Percentiles rank a stretch among this genome's conserved stretches.
Evolutionary conservation across 495 filamentous ascomycete species (phyloP).

Genomic region (Neurospora sp.): DNA sequence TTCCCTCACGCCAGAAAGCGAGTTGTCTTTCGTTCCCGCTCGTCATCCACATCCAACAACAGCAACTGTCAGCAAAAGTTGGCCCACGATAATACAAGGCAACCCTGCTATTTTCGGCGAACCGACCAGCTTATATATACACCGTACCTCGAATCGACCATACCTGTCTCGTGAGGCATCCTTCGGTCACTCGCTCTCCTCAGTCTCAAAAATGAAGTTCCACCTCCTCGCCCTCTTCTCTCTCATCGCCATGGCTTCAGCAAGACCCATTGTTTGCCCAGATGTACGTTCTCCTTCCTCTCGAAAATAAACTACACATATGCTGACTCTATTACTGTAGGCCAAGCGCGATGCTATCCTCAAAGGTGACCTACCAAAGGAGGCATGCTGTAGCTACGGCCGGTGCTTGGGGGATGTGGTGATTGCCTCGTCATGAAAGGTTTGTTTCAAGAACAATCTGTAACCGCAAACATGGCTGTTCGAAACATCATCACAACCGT

Average conservation of each 20-base stretch:
- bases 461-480: neutral
- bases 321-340: slow-evolving; percentile 18
- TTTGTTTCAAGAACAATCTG: neutral
- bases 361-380: slow-evolving; percentile 30
- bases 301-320: neutral
- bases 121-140: neutral
- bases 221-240: slow-evolving; percentile 11
- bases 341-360: slow-evolving; percentile 37
- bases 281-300: slow-evolving; percentile 19
- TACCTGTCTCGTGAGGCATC: neutral
- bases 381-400: slow-evolving; percentile 41
- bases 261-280: slow-evolving; percentile 26
- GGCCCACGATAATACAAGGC: neutral
- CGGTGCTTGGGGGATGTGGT: slow-evolving; percentile 37
- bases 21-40: neutral
- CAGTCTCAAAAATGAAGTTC: slow-evolving; percentile 14
- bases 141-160: neutral
- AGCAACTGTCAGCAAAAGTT: neutral
- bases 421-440: slow-evolving; percentile 21
- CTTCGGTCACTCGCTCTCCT: neutral
- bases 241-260: slow-evolving; percentile 10
- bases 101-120: neutral
- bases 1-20: neutral
- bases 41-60: neutral
- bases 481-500: neutral